Base-by-base conservation (phyloP, 345 rosid genomes). In the Pseudoturritis turrita region DNA sequence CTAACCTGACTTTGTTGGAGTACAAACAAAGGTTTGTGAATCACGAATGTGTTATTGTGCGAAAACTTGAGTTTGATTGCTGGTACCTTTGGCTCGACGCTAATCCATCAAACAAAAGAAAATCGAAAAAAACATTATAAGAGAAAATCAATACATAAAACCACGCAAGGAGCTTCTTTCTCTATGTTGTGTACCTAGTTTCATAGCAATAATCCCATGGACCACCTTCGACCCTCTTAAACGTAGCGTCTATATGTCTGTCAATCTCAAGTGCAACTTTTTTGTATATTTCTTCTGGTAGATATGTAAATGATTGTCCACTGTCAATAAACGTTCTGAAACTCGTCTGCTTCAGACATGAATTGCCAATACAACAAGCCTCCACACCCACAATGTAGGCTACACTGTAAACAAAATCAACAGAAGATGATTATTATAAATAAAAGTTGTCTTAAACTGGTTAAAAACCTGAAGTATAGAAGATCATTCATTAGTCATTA, bases 261-360 rank as follows among this genome's bases (percentile, higher is more conserved):
- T 88, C 85, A 81, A 90, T 93, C 98, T 92, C 96, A 21, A 72
- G 10, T 37, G 86, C 79, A 75, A 90, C 68, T 57, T 60, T 78
- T 51, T 82, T 74, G 68, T 77, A 92, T 44, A 86, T 77, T 8
- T 61, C 85, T 60, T 75, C 25, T 0, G 98, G 96, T 68, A 93
- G 86, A 73, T 68, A 83, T n/a, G 98, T 87, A 79, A 93, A 93
- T 1, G 98, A 93, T 45, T 96, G 74, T 62, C 97, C 98, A 74
- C 91, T 90, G 77, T 93, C 98, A 23, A 93, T 81, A 63, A 81
- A 23, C 21, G 90, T 86, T 28, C 21, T 81, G 76, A 90, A 88
- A 59, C 72, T 74, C 10, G 93, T 76, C 74, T 79, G 81, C 59
- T 85, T 80, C 25, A 85, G 88, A 78, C 96, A 90, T 65, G 83